Base-by-base conservation (phyloP, 129 eudicot genomes). In the Escallonia herrerae region DNA sequence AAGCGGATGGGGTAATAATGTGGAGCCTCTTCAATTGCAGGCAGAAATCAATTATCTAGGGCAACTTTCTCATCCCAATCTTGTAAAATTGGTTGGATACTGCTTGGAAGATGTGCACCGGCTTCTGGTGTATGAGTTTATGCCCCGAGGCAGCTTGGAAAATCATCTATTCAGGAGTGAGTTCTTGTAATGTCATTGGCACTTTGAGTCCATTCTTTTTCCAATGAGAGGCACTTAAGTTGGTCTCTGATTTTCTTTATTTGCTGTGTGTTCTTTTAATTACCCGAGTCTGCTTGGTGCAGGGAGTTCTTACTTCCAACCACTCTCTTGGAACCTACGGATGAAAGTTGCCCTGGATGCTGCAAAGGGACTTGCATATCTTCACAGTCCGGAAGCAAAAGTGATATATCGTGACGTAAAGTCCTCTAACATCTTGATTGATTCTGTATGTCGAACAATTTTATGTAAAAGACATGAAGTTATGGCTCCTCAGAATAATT, bases 281-380 rank as follows among this genome's bases (percentile, higher is more conserved):
- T 38, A 15, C 3, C 10, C 12, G 10, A 61, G 45, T 13, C 7
- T 47, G 3, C 14, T 60, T 78, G 52, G 43, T 59, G 62, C 72
- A 88, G 96, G 91, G 46, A 81, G 84, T 63, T 71, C 91, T 48
- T 64, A 84, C 76, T 79, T 84, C 74, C 84, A 82, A 60, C 91
- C 96, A 10, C 84, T 88, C n/a, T 73, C 89, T 22, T 88, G 96
- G 96, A 82, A 60, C 74, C 77, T 82, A 8, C 82, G 96, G 0
- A 74, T 88, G 73, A 84, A 85, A 67, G 83, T 77, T 69, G 88
- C 86, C 77, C 84, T 87, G 55, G 95, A 89, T 55, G 91, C 95
- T 48, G 95, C 95, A 5, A 84, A 77, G 81, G 95, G 95, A 52
- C 86, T 87, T 44, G 95, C 86, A 2, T 87, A 79, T 66, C 91